phyloP scores from a whole-genome alignment of 2,329 filamentous ascomycete genomes.

The Penicillium digitatum region DNA sequence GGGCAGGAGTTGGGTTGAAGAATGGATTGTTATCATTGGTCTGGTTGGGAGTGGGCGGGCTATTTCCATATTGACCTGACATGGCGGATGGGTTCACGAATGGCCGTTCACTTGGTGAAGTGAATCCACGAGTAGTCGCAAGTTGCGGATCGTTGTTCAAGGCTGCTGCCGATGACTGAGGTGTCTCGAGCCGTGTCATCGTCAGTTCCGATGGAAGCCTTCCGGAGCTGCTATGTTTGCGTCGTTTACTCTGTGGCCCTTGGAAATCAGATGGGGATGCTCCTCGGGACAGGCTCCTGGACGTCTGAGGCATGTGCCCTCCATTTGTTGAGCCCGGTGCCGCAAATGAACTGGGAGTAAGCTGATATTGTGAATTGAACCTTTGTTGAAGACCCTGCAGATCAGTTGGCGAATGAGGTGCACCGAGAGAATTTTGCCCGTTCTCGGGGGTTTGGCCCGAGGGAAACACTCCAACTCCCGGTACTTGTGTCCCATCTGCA shows the following conservation, averaged over 20 bases:
- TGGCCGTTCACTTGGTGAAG: constrained; percentile 43
- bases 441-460: constrained; percentile 32
- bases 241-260: constrained; percentile 70
- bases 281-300: constrained; percentile 66
- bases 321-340: constrained; percentile 38
- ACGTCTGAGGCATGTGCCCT: constrained; percentile 48
- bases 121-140: constrained; percentile 36
- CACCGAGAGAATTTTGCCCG: constrained; percentile 26
- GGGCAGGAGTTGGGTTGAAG: constrained; percentile 52
- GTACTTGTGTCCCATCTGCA: constrained; percentile 39
- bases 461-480: constrained; percentile 45
- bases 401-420: constrained; percentile 51
- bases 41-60: constrained; percentile 61
- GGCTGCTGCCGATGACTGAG: constrained; percentile 41
- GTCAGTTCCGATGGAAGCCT: constrained; percentile 70
- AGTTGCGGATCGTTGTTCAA: constrained; percentile 42
- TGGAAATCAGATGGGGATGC: constrained; percentile 64
- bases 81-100: constrained; percentile 46
- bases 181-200: constrained; percentile 76
- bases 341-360: constrained; percentile 39
- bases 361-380: constrained; percentile 44
- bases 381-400: constrained; percentile 56
- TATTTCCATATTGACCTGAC: constrained; percentile 52
- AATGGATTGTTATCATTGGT: constrained; percentile 58
- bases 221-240: constrained; percentile 67